Conservation (phyloP, 176 grass and related monocot species). For the Paspalum notatum region DNA sequence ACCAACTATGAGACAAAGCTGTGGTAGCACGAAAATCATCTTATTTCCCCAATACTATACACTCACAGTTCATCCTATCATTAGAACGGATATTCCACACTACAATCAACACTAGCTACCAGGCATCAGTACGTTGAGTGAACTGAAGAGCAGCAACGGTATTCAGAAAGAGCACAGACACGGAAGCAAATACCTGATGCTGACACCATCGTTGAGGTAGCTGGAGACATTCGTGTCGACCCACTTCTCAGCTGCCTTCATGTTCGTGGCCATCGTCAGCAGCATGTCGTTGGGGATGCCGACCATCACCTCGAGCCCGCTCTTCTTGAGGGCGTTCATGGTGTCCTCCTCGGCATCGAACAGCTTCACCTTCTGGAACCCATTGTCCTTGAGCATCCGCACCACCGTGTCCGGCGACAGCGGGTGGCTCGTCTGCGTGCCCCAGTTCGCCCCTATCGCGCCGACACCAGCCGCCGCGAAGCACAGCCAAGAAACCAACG, state of each 20-base stretch:
- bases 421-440: conserved; percentile 93
- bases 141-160: neutral
- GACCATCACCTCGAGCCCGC: conserved; percentile 94
- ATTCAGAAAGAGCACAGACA: neutral
- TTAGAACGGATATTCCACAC: conserved; percentile 1
- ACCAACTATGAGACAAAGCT: neutral
- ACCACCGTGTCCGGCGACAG: conserved; percentile 82
- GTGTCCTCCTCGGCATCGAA: conserved; percentile 91
- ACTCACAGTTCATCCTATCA: neutral
- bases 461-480: conserved; percentile 44
- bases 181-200: conserved; percentile 63
- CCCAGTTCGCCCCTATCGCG: conserved; percentile 97
- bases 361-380: conserved; percentile 90
- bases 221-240: conserved; percentile 82
- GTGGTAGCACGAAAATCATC: neutral
- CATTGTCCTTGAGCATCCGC: conserved; percentile 79
- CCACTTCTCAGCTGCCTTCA: conserved; percentile 77
- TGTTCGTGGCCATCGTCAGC: conserved; percentile 53
- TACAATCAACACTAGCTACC: neutral
- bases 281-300: conserved; percentile 98
- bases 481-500: conserved; percentile 56
- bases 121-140: neutral
- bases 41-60: neutral
- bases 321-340: conserved; percentile 92
- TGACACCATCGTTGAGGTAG: conserved; percentile 72